Conservation (phyloP, 345 rosid species). For the Tarenaya hassleriana region DNA sequence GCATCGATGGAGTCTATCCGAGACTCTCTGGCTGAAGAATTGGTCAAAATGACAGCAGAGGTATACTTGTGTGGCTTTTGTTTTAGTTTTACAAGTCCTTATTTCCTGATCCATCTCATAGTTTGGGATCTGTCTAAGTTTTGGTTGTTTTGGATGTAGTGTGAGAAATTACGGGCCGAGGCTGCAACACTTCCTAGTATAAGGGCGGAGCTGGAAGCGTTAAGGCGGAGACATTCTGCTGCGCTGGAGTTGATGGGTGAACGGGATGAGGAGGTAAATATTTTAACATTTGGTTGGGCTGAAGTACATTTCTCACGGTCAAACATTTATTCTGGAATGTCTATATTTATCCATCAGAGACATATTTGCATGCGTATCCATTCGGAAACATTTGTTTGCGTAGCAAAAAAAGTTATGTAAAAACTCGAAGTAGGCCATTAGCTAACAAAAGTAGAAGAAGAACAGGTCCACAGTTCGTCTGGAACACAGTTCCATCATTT, state of each 20-base stretch:
- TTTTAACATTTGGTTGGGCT: conserved; percentile 1
- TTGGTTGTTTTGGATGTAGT: conserved; percentile 42
- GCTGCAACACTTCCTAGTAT: conserved; percentile 68
- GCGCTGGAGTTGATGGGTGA: conserved; percentile 99
- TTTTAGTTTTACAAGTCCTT: conserved; percentile 9
- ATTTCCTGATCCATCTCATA: background rate
- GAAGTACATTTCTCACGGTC: too few relatives aligned
- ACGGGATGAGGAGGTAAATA: conserved; percentile 92
- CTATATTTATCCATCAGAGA: conserved; percentile 1
- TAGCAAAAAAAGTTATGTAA: too few relatives aligned
- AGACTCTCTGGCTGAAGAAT: conserved; percentile 95
- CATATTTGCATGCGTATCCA: too few relatives aligned
- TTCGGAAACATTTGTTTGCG: too few relatives aligned
- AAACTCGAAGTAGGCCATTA: too few relatives aligned
- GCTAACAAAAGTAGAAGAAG: too few relatives aligned
- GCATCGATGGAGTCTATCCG: conserved; percentile 92
- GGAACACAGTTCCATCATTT: too few relatives aligned
- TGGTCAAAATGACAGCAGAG: conserved; percentile 93
- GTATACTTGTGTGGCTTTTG: conserved; percentile 27
- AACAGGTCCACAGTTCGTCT: too few relatives aligned
- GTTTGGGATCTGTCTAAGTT: conserved; percentile 12
- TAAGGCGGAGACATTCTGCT: conserved; percentile 90
- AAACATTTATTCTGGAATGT: too few relatives aligned
- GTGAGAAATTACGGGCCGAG: conserved; percentile 77
- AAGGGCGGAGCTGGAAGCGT: conserved; percentile 86